Evolutionary conservation across 352 stramenopile species (phyloP), one percentile per base, ranked within the genome.

Genomic region (Phytophthora macrochlamydospora): DNA sequence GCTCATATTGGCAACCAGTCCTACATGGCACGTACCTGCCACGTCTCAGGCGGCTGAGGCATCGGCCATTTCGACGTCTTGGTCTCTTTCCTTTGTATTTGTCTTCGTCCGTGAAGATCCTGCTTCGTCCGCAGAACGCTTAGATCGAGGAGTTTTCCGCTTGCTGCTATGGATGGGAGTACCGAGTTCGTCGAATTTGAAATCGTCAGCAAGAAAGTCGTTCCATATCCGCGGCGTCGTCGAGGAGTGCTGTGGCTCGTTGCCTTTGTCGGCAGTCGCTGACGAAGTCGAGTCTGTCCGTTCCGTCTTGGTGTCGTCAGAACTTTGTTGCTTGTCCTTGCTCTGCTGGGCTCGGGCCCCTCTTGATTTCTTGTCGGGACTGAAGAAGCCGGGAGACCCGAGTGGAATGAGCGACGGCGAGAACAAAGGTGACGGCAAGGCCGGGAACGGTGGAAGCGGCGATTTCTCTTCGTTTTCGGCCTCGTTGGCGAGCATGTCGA

Each of bases 161-260:
- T 11, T 6, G 42, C 43, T 69, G 44, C 32, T 61, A 65, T 56
- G 51, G 24, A 43, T 62, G 49, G 62, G 56, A 35, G 51, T 29
- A 33, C 53, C 52, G 18, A 75, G 51, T 43, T 77, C 57, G 33
- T 88, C 79, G 50, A 89, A 81, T 67, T 84, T 91, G 62, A 92
- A 90, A 57, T 89, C 78, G 24, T 89, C 82, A 7, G 74, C 76
- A n/a, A 92, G 75, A 43, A 91, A 88, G 28, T 93, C 85, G 31
- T 85, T 76, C 79, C 80, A 89, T 81, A 90, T 82, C 51, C 75
- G 70, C 4, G 82, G 79, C 46, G 81, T 90, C 18, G 72, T 90
- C 18, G 72, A 44, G 18, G 56, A 67, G 7, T 52, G 69, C 44
- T 58, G 59, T 14, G 51, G 46, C 4, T 59, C 52, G 13, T 79